These are phyloP conservation scores for Rubia yunnanensis DNA, from an alignment of 257 asterid genomes.

Conservation along the genomic window DNA sequence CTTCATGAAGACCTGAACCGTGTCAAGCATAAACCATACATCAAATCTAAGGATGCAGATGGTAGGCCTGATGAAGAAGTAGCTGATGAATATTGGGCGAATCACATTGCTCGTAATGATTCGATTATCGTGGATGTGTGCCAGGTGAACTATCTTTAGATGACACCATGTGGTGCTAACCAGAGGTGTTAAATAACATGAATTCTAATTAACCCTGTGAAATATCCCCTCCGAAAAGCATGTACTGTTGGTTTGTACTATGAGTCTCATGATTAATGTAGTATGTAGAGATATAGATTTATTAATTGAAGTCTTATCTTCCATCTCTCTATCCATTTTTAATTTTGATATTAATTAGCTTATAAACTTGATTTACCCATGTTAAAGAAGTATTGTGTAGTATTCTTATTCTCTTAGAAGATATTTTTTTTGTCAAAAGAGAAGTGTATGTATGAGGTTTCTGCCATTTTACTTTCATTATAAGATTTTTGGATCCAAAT, in stretches of 20 bases:
- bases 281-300: neutral
- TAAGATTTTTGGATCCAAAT: neutral
- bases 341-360: neutral
- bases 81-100: conserved; percentile 99
- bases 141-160: conserved; percentile 53
- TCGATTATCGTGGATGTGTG: conserved; percentile 98
- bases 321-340: neutral
- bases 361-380: no score
- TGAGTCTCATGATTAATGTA: neutral
- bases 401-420: neutral
- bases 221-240: neutral
- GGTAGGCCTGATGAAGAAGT: conserved; percentile 96
- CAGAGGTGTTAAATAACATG: neutral
- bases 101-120: conserved; percentile 98
- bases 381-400: neutral
- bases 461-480: neutral
- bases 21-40: conserved; percentile 90
- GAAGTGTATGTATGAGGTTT: neutral
- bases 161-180: neutral
- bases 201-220: neutral
- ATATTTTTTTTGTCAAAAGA: neutral
- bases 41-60: conserved; percentile 92
- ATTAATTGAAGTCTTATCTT: neutral
- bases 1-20: conserved; percentile 99
- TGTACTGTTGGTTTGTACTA: neutral